Evolutionary conservation across 2,329 filamentous ascomycete genomes (phyloP).

Genomic region (Zarea fungicola): DNA sequence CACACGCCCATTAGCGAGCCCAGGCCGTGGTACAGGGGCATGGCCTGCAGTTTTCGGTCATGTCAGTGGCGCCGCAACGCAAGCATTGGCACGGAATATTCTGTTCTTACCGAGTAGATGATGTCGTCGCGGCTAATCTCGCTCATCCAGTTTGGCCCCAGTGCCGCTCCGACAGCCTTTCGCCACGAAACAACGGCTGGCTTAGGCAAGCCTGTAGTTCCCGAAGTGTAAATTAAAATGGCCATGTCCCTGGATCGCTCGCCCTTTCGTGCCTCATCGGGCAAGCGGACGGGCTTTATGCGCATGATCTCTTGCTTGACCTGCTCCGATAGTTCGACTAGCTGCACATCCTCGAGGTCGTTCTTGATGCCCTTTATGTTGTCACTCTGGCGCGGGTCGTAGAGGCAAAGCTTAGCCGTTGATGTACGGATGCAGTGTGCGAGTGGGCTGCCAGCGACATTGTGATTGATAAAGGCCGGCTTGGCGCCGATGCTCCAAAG

Average conservation of each 20-base stretch:
- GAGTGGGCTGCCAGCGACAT: constrained; percentile 65
- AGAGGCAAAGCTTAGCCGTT: constrained; percentile 60
- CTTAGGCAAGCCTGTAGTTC: constrained; percentile 81
- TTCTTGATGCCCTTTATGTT: constrained; percentile 55
- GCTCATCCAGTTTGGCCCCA: constrained; percentile 50
- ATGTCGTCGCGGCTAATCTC: constrained; percentile 62
- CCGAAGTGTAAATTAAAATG: constrained; percentile 77
- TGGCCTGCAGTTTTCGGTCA: too few species aligned
- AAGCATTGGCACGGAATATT: too few species aligned
- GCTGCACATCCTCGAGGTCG: constrained; percentile 44
- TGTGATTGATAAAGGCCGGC: constrained; percentile 86
- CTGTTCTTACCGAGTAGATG: constrained; percentile 73
- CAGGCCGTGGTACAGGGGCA: constrained; percentile 86
- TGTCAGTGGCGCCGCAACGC: too few species aligned
- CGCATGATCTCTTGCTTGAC: constrained; percentile 49
- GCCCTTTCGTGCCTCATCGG: constrained; percentile 52
- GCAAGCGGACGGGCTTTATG: constrained; percentile 48
- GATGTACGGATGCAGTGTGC: constrained; percentile 69
- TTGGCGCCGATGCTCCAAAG: constrained; percentile 79
- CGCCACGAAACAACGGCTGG: constrained; percentile 70
- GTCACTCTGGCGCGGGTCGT: constrained; percentile 56
- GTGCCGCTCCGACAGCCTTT: constrained; percentile 53
- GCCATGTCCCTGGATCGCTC: constrained; percentile 54
- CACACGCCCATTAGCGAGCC: constrained; percentile 65
- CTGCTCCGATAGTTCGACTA: constrained; percentile 57